phyloP scores from a whole-genome alignment of 768 basidiomycete species.

The Dictyophora rubrovolvata region DNA sequence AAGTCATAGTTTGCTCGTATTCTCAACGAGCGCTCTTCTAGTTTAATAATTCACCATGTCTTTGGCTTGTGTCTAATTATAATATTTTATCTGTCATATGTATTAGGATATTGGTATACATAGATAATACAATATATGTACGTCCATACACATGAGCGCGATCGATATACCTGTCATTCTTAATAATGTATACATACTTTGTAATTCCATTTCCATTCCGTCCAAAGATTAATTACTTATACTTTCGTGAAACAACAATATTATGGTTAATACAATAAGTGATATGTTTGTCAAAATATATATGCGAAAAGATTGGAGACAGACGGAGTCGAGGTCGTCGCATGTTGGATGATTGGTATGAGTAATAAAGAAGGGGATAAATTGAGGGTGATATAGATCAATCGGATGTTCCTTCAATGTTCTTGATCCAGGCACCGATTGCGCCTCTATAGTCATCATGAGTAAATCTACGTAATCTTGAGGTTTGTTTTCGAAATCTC shows the following conservation, averaged over 20 bases:
- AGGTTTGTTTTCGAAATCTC: conserved; percentile 26
- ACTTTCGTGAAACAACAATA: neutral
- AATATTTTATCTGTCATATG: neutral
- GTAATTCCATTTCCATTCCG: neutral
- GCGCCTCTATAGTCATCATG: conserved; percentile 49
- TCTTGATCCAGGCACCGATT: conserved; percentile 97
- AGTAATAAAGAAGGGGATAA: neutral
- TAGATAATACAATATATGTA: too few relatives aligned
- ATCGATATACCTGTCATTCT: too few relatives aligned
- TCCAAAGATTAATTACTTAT: neutral
- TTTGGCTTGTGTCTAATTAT: neutral
- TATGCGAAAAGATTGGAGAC: too few relatives aligned
- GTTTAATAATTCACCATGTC: neutral
- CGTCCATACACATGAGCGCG: too few relatives aligned
- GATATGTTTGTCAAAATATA: neutral
- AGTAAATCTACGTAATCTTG: conserved; percentile 7
- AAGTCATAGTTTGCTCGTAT: too few relatives aligned
- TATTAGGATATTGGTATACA: neutral
- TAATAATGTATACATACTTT: too few relatives aligned
- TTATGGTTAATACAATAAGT: neutral
- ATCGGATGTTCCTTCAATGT: conserved; percentile 44
- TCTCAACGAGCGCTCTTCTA: too few relatives aligned
- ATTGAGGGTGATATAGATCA: conserved; percentile 11
- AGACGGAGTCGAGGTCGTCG: too few relatives aligned
- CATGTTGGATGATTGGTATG: too few relatives aligned